phyloP scores from a whole-genome alignment of 1,284 basidiomycete genomes.

The Coriolopsis trogii region DNA sequence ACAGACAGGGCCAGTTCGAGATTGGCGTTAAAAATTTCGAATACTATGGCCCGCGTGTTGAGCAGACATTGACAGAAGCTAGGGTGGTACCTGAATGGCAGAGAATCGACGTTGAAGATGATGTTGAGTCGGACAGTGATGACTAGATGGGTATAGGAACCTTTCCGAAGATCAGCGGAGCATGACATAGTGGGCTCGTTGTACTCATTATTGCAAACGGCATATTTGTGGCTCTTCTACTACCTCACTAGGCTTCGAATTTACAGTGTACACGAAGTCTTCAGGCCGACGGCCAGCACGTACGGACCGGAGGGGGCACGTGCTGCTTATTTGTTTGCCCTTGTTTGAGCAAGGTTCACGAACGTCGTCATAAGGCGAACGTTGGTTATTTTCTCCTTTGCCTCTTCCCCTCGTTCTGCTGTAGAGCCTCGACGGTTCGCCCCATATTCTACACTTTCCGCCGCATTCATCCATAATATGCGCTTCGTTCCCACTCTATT shows the following conservation, averaged over 20 bases:
- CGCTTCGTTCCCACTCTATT: slow-evolving; percentile 24
- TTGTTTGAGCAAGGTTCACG: slow-evolving; percentile 4
- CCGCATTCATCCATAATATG: slow-evolving; percentile 13
- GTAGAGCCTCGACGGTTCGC: slow-evolving; percentile 15
- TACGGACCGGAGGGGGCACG: too few species aligned
- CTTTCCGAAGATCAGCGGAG: too few species aligned
- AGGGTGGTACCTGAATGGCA: too few species aligned
- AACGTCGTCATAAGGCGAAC: slow-evolving; percentile 4
- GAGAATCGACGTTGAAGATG: too few species aligned
- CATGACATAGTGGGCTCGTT: too few species aligned
- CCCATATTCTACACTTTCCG: neutral
- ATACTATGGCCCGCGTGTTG: neutral
- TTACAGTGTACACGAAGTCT: too few species aligned
- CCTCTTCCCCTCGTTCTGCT: slow-evolving; percentile 1
- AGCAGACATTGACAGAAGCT: neutral
- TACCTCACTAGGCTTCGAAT: too few species aligned
- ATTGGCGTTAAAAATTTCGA: neutral
- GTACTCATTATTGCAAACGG: too few species aligned
- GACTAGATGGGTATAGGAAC: too few species aligned
- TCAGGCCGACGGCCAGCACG: too few species aligned
- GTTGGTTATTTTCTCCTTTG: slow-evolving; percentile 1
- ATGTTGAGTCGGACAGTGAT: too few species aligned
- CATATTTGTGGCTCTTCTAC: too few species aligned
- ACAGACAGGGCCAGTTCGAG: neutral
- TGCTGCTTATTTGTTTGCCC: slow-evolving; percentile 1